Percentiles rank a stretch among this genome's conserved stretches.
Conservation (phyloP, 805 yeast genomes). For the Diddensiella transvaalensis region DNA sequence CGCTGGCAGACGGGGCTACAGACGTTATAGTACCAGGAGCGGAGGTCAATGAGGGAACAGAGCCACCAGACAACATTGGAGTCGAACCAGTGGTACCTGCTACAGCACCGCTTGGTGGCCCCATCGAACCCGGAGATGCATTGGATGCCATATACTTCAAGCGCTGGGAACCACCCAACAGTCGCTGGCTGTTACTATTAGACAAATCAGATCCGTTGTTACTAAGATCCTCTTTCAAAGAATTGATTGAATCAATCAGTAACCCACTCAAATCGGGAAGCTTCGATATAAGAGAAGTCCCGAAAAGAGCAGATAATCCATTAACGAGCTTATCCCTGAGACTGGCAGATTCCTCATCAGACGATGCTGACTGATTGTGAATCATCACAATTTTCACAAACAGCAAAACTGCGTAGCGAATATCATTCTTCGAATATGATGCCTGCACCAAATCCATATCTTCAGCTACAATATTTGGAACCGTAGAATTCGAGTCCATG, state of each 20-base stretch:
- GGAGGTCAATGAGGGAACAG: neutral
- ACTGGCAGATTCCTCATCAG: slow-evolving; percentile 8
- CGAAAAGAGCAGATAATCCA: slow-evolving; percentile 17
- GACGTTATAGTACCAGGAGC: neutral
- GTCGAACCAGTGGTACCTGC: neutral
- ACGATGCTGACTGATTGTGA: slow-evolving; percentile 16
- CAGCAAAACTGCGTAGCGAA: slow-evolving; percentile 22
- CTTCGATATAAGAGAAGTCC: slow-evolving; percentile 12
- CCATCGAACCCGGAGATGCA: neutral
- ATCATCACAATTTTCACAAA: slow-evolving; percentile 28
- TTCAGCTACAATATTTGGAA: neutral
- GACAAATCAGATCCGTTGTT: neutral
- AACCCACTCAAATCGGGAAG: slow-evolving; percentile 18
- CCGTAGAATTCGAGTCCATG: neutral
- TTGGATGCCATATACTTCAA: neutral
- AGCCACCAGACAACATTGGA: neutral
- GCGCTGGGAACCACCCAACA: neutral
- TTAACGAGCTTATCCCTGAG: slow-evolving; percentile 14
- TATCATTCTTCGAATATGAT: slow-evolving; percentile 10
- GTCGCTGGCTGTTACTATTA: neutral
- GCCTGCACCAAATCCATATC: too few relatives aligned
- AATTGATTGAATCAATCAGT: slow-evolving; percentile 19
- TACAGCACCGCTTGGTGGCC: neutral
- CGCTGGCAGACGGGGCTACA: neutral
- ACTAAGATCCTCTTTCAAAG: slow-evolving; percentile 12